phyloP scores from a whole-genome alignment of 192 early-diverging fungal species.

The Podila epicladia region DNA sequence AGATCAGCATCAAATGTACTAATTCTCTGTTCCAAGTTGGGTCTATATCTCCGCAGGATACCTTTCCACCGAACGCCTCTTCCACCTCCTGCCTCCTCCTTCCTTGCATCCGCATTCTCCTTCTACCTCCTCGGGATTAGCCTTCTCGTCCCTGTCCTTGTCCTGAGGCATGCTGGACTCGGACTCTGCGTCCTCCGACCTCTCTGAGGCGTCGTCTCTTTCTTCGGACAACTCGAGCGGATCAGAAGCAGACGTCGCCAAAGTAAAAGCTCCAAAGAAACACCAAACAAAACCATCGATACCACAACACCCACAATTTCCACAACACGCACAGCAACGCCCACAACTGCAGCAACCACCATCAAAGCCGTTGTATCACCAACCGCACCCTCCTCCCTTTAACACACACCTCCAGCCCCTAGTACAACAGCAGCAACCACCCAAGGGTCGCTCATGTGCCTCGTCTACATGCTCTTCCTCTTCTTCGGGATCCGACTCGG shows the following conservation, averaged over 20 bases:
- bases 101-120: neutral
- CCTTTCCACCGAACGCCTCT: neutral
- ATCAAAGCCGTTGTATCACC: neutral
- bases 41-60: neutral
- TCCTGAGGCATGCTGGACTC: constrained; percentile 28
- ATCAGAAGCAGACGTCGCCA: constrained; percentile 20
- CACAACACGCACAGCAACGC: neutral
- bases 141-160: neutral
- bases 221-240: constrained; percentile 44
- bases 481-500: constrained; percentile 12
- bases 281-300: neutral
- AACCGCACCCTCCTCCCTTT: neutral
- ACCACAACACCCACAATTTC: neutral
- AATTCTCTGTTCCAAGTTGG: neutral
- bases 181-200: constrained; percentile 48
- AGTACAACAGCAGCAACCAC: neutral
- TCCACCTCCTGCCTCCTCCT: neutral
- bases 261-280: neutral
- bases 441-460: neutral
- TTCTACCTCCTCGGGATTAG: neutral
- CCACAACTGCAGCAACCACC: neutral
- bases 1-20: neutral
- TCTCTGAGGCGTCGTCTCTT: constrained; percentile 44
- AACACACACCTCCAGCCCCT: neutral
- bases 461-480: neutral